phyloP scores from a whole-genome alignment of 73 alveolate species.

The Stentor roeselii region DNA sequence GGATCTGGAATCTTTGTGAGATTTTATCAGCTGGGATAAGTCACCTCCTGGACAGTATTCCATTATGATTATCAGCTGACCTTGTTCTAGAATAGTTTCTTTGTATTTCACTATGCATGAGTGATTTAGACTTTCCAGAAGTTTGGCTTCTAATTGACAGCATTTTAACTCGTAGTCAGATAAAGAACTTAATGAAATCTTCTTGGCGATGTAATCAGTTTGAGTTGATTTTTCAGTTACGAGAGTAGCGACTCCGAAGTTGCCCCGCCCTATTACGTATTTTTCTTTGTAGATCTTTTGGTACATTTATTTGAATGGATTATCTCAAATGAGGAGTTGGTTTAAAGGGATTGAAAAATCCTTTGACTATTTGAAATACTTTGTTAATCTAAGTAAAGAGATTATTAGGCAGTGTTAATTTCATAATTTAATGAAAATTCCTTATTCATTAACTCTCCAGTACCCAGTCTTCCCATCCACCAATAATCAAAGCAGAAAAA shows the following conservation, averaged over 20 bases:
- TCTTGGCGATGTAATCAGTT: constrained; percentile 62
- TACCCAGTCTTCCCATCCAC: too few species aligned
- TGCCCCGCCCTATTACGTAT: constrained; percentile 12
- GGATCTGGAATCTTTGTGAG: constrained; percentile 39
- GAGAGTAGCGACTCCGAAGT: constrained; percentile 60
- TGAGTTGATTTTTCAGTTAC: constrained; percentile 45
- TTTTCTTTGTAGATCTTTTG: constrained; percentile 10
- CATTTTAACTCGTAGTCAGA: constrained; percentile 58
- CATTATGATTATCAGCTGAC: constrained; percentile 75
- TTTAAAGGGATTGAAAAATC: too few species aligned
- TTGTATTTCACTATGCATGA: constrained; percentile 90
- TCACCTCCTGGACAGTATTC: constrained; percentile 78
- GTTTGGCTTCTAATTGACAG: constrained; percentile 69
- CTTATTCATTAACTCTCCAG: too few species aligned
- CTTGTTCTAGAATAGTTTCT: constrained; percentile 75
- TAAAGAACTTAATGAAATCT: constrained; percentile 60
- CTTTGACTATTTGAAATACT: too few species aligned
- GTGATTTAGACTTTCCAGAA: constrained; percentile 68
- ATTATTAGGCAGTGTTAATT: too few species aligned
- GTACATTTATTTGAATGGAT: too few species aligned
- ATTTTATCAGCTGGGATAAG: not conserved
- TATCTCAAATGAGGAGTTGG: too few species aligned
- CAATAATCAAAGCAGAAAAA: too few species aligned
- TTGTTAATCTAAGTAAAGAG: too few species aligned
- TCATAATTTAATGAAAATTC: too few species aligned